phyloP scores from a whole-genome alignment of 2,329 filamentous ascomycete genomes.

The Venturia oleaginea region DNA sequence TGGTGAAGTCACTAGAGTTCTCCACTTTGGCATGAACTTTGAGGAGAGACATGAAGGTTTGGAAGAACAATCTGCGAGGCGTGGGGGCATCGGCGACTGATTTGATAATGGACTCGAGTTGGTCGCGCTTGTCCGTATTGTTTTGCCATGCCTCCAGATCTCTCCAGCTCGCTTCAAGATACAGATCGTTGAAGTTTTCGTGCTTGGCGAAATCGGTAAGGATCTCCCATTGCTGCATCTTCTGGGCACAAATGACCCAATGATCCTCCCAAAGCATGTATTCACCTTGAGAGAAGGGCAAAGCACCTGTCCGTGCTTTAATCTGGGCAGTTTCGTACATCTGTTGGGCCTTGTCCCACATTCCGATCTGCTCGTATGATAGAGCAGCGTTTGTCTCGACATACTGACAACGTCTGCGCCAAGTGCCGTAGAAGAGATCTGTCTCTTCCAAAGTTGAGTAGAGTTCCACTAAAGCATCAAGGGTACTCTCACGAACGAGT shows the following conservation, averaged over 20 bases:
- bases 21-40: slow-evolving; percentile 91
- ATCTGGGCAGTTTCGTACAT: slow-evolving; percentile 96
- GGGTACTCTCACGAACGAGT: slow-evolving; percentile 80
- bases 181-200: slow-evolving; percentile 94
- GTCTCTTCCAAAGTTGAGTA: slow-evolving; percentile 89
- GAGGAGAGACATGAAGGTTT: slow-evolving; percentile 92
- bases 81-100: slow-evolving; percentile 97
- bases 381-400: slow-evolving; percentile 95
- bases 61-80: slow-evolving; percentile 89
- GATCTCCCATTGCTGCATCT: slow-evolving; percentile 98
- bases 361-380: slow-evolving; percentile 96
- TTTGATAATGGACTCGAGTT: slow-evolving; percentile 88
- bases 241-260: slow-evolving; percentile 95
- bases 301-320: slow-evolving; percentile 90
- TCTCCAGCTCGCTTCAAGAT: slow-evolving; percentile 91
- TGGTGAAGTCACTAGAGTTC: slow-evolving; percentile 68
- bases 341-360: slow-evolving; percentile 98
- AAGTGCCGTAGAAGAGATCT: slow-evolving; percentile 94
- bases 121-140: slow-evolving; percentile 73
- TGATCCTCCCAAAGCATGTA: slow-evolving; percentile 99
- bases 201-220: slow-evolving; percentile 96
- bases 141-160: slow-evolving; percentile 86
- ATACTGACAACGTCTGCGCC: slow-evolving; percentile 89
- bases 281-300: slow-evolving; percentile 91
- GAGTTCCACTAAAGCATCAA: slow-evolving; percentile 90